Percentiles rank a stretch among this genome's conserved stretches.
Evolutionary conservation across 2,329 filamentous ascomycete species (phyloP).

Genomic region (Nakataea oryzae): DNA sequence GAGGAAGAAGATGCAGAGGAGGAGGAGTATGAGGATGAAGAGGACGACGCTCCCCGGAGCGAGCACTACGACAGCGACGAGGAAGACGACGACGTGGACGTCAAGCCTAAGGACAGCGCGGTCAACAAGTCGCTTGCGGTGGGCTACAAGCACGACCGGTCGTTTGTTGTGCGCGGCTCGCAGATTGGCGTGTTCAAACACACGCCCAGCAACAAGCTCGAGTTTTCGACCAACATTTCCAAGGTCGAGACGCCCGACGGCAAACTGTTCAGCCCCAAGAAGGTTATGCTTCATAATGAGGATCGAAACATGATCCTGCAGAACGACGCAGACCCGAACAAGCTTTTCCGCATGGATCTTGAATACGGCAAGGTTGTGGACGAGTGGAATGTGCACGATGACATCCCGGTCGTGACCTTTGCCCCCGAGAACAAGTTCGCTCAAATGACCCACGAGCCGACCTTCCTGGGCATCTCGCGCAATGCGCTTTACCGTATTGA

Average conservation of each 20-base stretch:
- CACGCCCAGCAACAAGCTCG: constrained; percentile 79
- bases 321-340: constrained; percentile 73
- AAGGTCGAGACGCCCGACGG: constrained; percentile 86
- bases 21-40: constrained; percentile 42
- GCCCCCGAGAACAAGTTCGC: constrained; percentile 96
- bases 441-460: constrained; percentile 91
- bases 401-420: constrained; percentile 86
- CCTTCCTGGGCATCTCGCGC: constrained; percentile 84
- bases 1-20: constrained; percentile 37
- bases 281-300: constrained; percentile 91
- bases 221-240: constrained; percentile 95
- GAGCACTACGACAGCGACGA: constrained; percentile 49
- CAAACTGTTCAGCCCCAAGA: constrained; percentile 84
- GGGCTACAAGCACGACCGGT: constrained; percentile 92
- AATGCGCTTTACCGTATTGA: constrained; percentile 93
- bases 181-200: constrained; percentile 99
- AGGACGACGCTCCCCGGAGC: constrained; percentile 46
- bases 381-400: constrained; percentile 96
- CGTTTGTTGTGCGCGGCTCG: constrained; percentile 91
- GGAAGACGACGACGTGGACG: constrained; percentile 71
- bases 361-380: constrained; percentile 97
- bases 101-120: constrained; percentile 56
- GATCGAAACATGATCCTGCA: constrained; percentile 86
- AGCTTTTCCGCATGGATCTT: constrained; percentile 92
- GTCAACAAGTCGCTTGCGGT: constrained; percentile 92